These are phyloP conservation scores for Didymella pomorum DNA, from an alignment of 2,329 filamentous ascomycete genomes.

Conservation along the genomic window DNA sequence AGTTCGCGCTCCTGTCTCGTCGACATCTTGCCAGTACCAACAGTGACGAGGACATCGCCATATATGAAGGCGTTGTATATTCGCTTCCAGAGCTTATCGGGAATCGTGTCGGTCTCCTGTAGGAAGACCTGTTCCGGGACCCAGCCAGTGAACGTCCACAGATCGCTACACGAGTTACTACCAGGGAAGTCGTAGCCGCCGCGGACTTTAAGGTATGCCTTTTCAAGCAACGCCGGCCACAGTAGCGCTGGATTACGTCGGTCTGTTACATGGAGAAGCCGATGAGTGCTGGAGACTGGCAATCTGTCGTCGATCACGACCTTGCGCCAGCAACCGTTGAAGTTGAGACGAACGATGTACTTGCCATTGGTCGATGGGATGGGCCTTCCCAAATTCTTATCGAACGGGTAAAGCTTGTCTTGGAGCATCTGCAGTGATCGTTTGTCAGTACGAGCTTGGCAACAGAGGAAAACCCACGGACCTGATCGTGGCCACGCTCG, in stretches of 20 bases:
- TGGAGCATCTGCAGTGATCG: slow-evolving; percentile 67
- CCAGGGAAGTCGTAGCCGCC: slow-evolving; percentile 98
- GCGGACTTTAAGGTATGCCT: slow-evolving; percentile 93
- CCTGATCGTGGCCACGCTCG: slow-evolving; percentile 72
- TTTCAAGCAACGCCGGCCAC: slow-evolving; percentile 93
- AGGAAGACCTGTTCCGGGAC: slow-evolving; percentile 95
- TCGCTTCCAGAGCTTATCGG: slow-evolving; percentile 78
- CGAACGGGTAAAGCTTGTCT: slow-evolving; percentile 78
- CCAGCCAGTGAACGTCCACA: slow-evolving; percentile 94
- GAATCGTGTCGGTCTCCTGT: slow-evolving; percentile 80
- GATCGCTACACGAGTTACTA: slow-evolving; percentile 93
- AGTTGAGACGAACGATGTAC: slow-evolving; percentile 91
- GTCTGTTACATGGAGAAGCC: slow-evolving; percentile 87
- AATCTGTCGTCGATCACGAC: slow-evolving; percentile 90
- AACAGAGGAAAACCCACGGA: slow-evolving; percentile 49
- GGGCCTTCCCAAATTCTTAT: slow-evolving; percentile 64
- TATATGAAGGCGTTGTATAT: slow-evolving; percentile 76
- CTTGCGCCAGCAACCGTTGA: slow-evolving; percentile 90
- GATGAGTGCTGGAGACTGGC: slow-evolving; percentile 75
- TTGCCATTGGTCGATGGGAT: slow-evolving; percentile 79
- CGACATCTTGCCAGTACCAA: slow-evolving; percentile 87
- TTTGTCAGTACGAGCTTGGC: neutral
- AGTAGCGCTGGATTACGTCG: slow-evolving; percentile 80
- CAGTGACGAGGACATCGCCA: slow-evolving; percentile 84
- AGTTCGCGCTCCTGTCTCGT: slow-evolving; percentile 78